Base-by-base conservation (phyloP, 1,284 basidiomycete genomes). In the Cutaneotrichosporon cavernicola region DNA sequence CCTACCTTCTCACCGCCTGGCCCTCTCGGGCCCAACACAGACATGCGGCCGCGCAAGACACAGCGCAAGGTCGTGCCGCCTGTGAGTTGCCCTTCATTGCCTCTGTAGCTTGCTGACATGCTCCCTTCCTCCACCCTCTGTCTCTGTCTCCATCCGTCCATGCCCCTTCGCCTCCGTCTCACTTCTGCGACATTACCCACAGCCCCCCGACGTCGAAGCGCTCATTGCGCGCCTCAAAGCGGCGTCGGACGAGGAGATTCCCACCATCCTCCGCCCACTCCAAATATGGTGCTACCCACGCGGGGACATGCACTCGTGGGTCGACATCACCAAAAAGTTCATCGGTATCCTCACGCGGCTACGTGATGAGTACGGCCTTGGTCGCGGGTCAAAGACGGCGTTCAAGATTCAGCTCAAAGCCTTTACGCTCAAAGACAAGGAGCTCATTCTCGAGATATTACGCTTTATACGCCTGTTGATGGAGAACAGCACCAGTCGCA, bases 401-500 rank as follows among this genome's bases (percentile, higher is more conserved):
- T 62, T 61, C 63, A 66, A 68, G 34, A 61, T 92, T 3, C 95
- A 99, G 80, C 81, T 87, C 53, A 90, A 88, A 68, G 84, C 86
- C 32, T 97, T 99, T 76, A 88, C 88, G 0, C 86, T 89, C 0
- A 81, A 85, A 52, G 89, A 89, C 49, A 96, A 94, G 84, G 86
- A 85, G 65, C 84, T 89, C 4, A 78, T 97, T 16, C 86, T 89
- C 67, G 88, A 90, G 75, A 89, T 99, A 68, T 85, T 99, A 64
- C 85, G 88, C 70, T 96, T 99, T 72, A 88, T 93, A 80, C 86
- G 91, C 61, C 82, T 99, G 53, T 83, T 99, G 59, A 83, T 99
- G 74, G 97, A 99, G 82, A 98, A 98, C 80, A 97, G 95, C 65
- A 99, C 96, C 56, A 99, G 97, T 77, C 86, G 97, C 75, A 99